Conservation (phyloP, 169 alveolate species). For the Plasmodium inui region DNA sequence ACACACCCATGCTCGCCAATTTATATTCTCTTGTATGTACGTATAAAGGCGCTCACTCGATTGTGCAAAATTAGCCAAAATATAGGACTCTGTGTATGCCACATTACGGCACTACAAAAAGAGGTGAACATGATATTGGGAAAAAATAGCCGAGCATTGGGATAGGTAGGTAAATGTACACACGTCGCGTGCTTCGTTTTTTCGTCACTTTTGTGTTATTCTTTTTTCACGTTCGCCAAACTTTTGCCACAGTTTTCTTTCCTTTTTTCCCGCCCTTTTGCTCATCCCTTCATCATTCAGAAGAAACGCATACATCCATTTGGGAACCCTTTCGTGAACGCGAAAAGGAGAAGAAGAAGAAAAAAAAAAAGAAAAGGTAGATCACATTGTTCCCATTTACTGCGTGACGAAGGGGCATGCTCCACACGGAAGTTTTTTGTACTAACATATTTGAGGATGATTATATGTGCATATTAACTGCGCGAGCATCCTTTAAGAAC, state of each 20-base stretch:
- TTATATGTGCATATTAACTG: background rate
- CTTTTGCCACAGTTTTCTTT: background rate
- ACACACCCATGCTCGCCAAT: background rate
- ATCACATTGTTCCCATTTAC: conserved; percentile 1
- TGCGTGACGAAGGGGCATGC: background rate
- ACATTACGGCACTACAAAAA: background rate
- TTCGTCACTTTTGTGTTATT: background rate
- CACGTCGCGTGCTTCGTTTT: background rate
- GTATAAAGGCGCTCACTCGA: background rate
- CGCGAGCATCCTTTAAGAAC: background rate
- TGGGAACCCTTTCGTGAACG: background rate
- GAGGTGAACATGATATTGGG: background rate
- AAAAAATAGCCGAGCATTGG: background rate
- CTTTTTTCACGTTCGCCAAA: background rate
- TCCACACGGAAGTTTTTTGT: background rate
- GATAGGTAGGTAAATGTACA: background rate
- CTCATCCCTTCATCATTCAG: background rate
- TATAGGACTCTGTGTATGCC: background rate
- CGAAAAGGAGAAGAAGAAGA: background rate
- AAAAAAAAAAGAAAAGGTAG: background rate
- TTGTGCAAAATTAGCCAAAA: background rate
- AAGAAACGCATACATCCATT: conserved; percentile 3
- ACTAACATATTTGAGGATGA: background rate
- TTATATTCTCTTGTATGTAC: background rate
- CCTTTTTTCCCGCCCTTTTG: background rate